Conservation (phyloP, 345 rosid genomes). For the Boechera retrofracta region DNA sequence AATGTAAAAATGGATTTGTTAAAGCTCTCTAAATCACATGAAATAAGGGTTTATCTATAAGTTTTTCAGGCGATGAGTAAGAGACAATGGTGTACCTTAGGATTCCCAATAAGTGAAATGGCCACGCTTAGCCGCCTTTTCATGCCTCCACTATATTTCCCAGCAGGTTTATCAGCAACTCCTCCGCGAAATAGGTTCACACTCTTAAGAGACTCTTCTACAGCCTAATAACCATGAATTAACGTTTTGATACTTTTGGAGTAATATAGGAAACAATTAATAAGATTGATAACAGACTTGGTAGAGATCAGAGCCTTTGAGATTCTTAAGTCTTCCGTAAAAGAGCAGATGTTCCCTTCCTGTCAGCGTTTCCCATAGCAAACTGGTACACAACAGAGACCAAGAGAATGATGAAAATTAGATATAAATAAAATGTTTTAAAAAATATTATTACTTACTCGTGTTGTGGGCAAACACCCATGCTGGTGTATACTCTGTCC, state of each 20-base stretch:
- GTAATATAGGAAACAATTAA: neutral
- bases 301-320: conserved; percentile 63
- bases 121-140: conserved; percentile 96
- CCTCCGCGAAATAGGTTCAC: conserved; percentile 76
- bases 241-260: conserved; percentile 5
- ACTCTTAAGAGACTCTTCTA: conserved; percentile 82
- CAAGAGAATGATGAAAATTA: conserved; percentile 9
- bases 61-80: neutral
- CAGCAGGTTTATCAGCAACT: conserved; percentile 83
- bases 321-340: conserved; percentile 94
- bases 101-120: conserved; percentile 90
- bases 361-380: conserved; percentile 89
- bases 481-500: conserved; percentile 76
- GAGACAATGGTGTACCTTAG: conserved; percentile 55
- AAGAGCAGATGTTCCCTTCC: conserved; percentile 93
- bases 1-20: neutral
- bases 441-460: conserved; percentile 66
- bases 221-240: conserved; percentile 58
- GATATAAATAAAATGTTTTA: neutral
- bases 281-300: conserved; percentile 50
- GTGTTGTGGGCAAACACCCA: conserved; percentile 97
- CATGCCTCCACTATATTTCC: conserved; percentile 97
- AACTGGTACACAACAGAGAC: conserved; percentile 46
- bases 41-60: neutral
- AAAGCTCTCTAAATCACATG: conserved; percentile 3